Evolutionary conservation across 1,139 yeast species (phyloP), one percentile per base, ranked within the genome.

Genomic region (Saccharomyces hybrid): DNA sequence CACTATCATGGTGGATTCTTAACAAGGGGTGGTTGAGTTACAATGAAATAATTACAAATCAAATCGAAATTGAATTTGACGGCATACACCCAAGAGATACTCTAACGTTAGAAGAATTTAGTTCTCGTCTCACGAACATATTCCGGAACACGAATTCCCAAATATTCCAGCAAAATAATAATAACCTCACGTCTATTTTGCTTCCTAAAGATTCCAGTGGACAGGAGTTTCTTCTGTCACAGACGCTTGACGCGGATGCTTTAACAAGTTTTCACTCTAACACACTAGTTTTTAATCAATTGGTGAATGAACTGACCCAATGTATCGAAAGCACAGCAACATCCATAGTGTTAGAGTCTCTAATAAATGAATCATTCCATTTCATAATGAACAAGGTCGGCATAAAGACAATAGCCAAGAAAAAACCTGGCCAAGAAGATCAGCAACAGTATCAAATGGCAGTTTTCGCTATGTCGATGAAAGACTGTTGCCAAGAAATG

Each of bases 1-100:
- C 96, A 1, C 80, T 89, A 59, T 84, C 91, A 61, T 93, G 98
- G 97, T 93, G 97, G 97, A 73, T 93, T 52, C 76, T 93, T 55
- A 90, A 93, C 70, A 81, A 83, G 61, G 98, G 98, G 1, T 89
- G 95, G 93, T 67, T 75, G 42, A 75, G 76, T 50, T 73, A 86
- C 52, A 78, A 81, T 50, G 74, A 77, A 50, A 70, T 78, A 41
- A 80, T 89, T 34, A 82, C 82, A 64, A 69, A 71, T 1, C 75
- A 81, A 4, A 95, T 91, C 3, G 74, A 74, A 42, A 75, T 75
- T 38, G 84, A 83, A 46, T 89, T 90, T 68, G 80, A 77, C 27
- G 74, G 74, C 23, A 74, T 88, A 44, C 83, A 82, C 61, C 95
- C 96, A 38, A 80, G 90, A 60, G 80, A 86, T 26, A 91, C 85